phyloP scores from a whole-genome alignment of 768 basidiomycete species.

The Mycena capillaripes region DNA sequence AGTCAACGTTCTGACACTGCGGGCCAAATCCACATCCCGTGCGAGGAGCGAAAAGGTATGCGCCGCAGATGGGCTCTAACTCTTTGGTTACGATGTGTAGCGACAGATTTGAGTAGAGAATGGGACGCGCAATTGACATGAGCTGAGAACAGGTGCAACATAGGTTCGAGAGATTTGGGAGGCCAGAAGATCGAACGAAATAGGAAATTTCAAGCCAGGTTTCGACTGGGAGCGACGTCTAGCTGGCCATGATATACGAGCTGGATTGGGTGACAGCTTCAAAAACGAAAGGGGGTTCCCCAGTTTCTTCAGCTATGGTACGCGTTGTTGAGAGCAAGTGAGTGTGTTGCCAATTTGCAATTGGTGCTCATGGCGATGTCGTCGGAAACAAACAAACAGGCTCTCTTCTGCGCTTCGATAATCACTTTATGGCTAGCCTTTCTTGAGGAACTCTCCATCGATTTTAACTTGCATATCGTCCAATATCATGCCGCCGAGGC shows the following conservation, averaged over 20 bases:
- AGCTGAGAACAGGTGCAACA: not conserved
- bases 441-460: no score
- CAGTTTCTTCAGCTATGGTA: no score
- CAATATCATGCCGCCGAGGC: constrained; percentile 40
- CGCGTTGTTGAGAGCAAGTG: no score
- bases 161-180: not conserved
- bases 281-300: no score
- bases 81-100: not conserved
- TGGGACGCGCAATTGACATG: constrained; percentile 5
- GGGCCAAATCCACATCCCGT: constrained; percentile 10
- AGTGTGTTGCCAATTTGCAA: no score
- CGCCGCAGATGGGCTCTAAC: not conserved
- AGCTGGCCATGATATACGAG: not conserved
- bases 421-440: no score
- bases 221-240: constrained; percentile 12
- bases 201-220: constrained; percentile 8
- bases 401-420: no score
- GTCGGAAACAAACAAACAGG: no score
- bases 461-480: no score
- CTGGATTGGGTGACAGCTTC: no score
- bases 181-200: not conserved
- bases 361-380: no score
- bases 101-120: constrained; percentile 7
- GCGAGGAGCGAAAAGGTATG: constrained; percentile 1
- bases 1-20: constrained; percentile 13